Base-by-base conservation (phyloP, 345 rosid species). In the Anastatica hierochuntica region DNA sequence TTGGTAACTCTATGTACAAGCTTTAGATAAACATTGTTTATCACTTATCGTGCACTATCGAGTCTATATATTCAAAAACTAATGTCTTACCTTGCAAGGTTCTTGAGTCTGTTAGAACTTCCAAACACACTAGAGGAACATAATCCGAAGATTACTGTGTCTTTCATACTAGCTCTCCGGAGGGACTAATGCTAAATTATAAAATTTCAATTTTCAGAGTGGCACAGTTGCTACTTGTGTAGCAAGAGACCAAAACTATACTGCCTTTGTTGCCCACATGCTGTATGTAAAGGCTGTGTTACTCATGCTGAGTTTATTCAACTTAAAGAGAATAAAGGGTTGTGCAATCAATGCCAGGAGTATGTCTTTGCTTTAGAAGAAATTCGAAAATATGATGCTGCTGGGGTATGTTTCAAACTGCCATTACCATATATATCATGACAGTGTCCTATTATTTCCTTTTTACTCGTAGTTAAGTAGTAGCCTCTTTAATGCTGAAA, bases 201-300 rank as follows among this genome's bases (percentile, higher is more conserved):
- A 8, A 35, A 42, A 0, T 18, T 21, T 51, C 39, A 37, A 41
- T 44, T 43, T 58, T 58, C 71, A 66, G 71, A 16, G 49, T 58
- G 71, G 65, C 71, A 66, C 71, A 58, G 2, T 2, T 66, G 71
- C 65, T 58, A 66, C 49, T 6, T 66, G 55, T 66, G 71, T 66
- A n/a, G 3, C 36, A 66, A 44, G 60, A 35, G 8, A 38, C 54
- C 71, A 13, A 66, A 51, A 43, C 60, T 51, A 9, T 53, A 9
- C 5, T 52, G 71, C 26, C 23, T 58, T n/a, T 66, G 65, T 51
- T 66, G 71, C 37, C 49, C 71, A 8, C 15, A 36, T 37, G 54
- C 65, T 51, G 48, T 58, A 29, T 66, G 70, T 37, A 36, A 52
- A 43, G 43, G 49, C n/a, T 66, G 70, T 58, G 16, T 20, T 14